Conservation (phyloP, 2,329 filamentous ascomycete species). For the Aureobasidium sp. region DNA sequence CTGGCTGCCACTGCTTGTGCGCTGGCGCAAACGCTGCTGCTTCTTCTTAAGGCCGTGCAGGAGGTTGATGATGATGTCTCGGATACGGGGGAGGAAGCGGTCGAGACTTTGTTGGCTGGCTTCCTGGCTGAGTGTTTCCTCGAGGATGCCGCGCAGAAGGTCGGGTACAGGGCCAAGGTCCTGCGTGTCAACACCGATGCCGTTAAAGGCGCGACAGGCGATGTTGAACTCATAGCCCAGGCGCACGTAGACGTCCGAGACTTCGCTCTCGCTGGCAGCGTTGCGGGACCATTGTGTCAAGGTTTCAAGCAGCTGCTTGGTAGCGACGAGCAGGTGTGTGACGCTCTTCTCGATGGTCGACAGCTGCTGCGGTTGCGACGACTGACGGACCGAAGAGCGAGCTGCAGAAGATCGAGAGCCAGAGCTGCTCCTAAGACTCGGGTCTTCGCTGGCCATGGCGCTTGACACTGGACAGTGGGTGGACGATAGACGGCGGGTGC, state of each 20-base stretch:
- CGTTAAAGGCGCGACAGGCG: slow-evolving; percentile 90
- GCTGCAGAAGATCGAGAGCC: slow-evolving; percentile 42
- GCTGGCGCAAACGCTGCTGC: slow-evolving; percentile 71
- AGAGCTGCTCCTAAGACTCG: slow-evolving; percentile 46
- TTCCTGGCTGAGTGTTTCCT: slow-evolving; percentile 93
- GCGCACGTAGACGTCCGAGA: slow-evolving; percentile 96
- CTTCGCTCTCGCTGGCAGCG: slow-evolving; percentile 83
- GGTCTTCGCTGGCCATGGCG: slow-evolving; percentile 23
- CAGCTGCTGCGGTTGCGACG: slow-evolving; percentile 61
- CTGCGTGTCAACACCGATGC: slow-evolving; percentile 90
- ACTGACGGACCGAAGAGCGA: slow-evolving; percentile 17
- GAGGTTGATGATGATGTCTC: slow-evolving; percentile 97
- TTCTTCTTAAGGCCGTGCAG: slow-evolving; percentile 95
- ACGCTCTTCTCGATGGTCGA: slow-evolving; percentile 99
- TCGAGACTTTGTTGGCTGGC: slow-evolving; percentile 90
- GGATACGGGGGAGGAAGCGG: slow-evolving; percentile 84
- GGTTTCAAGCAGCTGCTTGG: slow-evolving; percentile 94
- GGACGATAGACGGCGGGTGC: background rate
- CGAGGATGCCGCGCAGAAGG: slow-evolving; percentile 77
- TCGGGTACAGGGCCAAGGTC: slow-evolving; percentile 96
- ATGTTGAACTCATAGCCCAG: slow-evolving; percentile 99
- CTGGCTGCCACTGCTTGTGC: slow-evolving; percentile 24
- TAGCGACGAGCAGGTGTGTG: slow-evolving; percentile 92
- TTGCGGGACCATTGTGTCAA: slow-evolving; percentile 95
- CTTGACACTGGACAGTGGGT: background rate